These are phyloP conservation scores for Mycena amicta DNA, from an alignment of 768 basidiomycete genomes.

Conservation along the genomic window DNA sequence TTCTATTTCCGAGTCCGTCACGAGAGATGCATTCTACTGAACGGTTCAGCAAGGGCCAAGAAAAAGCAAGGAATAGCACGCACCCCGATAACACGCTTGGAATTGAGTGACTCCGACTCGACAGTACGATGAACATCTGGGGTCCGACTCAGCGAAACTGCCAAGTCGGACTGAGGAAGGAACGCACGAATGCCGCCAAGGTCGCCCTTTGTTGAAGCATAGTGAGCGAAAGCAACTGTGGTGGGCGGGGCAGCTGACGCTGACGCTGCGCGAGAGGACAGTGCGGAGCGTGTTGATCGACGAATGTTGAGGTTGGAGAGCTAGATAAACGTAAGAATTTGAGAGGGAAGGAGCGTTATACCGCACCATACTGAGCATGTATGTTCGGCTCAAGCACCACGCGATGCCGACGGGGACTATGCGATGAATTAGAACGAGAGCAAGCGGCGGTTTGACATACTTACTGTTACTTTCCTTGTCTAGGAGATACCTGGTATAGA, in stretches of 20 bases:
- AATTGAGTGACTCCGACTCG: too few relatives aligned
- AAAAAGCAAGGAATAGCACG: too few relatives aligned
- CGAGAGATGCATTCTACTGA: too few relatives aligned
- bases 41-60: too few relatives aligned
- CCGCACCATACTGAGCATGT: constrained; percentile 3
- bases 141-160: too few relatives aligned
- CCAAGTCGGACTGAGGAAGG: too few relatives aligned
- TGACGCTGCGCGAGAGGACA: not conserved
- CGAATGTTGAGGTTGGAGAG: constrained; percentile 3
- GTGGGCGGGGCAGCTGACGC: not conserved
- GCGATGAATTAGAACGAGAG: not conserved
- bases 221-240: not conserved
- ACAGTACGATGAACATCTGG: too few relatives aligned
- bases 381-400: not conserved
- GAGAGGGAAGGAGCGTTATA: too few relatives aligned
- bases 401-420: not conserved
- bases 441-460: not conserved
- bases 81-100: too few relatives aligned
- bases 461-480: not conserved
- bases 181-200: too few relatives aligned
- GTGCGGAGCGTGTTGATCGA: not conserved
- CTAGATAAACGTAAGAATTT: not conserved
- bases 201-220: too few relatives aligned
- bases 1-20: too few relatives aligned
- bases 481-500: not conserved